A percentile compares a stretch with the other conserved stretches of the same genome.
These are phyloP conservation scores for Daldinia decipiens DNA, from an alignment of 495 filamentous ascomycete genomes.

Conservation along the genomic window DNA sequence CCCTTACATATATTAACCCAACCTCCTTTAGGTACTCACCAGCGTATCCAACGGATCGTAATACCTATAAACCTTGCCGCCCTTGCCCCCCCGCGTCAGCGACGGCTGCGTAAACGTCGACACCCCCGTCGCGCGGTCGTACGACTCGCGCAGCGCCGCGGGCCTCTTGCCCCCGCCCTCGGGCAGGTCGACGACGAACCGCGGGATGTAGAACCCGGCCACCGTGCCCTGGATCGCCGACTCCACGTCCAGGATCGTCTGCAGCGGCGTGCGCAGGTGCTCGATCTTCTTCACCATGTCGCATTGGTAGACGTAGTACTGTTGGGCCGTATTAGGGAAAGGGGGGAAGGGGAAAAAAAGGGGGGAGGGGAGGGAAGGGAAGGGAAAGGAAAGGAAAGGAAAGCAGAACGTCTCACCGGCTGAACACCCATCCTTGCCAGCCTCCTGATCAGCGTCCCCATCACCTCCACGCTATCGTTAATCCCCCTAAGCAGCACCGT, in stretches of 20 bases:
- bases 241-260: slow-evolving; percentile 65
- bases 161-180: slow-evolving; percentile 69
- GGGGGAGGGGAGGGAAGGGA: not conserved
- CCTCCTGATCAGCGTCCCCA: slow-evolving; percentile 60
- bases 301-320: slow-evolving; percentile 70
- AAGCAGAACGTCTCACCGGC: slow-evolving; percentile 51
- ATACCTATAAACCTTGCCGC: slow-evolving; percentile 64
- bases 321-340: not conserved
- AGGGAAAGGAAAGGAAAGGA: not conserved
- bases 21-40: not conserved
- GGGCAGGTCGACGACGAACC: slow-evolving; percentile 69
- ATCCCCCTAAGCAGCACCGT: slow-evolving; percentile 64
- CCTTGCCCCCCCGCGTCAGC: slow-evolving; percentile 56
- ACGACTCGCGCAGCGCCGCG: slow-evolving; percentile 60
- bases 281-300: slow-evolving; percentile 67
- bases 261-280: slow-evolving; percentile 69
- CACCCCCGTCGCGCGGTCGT: slow-evolving; percentile 61
- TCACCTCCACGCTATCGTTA: slow-evolving; percentile 64
- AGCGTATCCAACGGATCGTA: slow-evolving; percentile 58
- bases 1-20: not conserved
- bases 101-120: slow-evolving; percentile 64
- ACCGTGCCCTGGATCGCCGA: slow-evolving; percentile 64
- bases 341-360: too few relatives aligned
- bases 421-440: slow-evolving; percentile 65
- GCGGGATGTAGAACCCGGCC: slow-evolving; percentile 68